A percentile compares a stretch with the other conserved stretches of the same genome.
Evolutionary conservation across 1,139 yeast species (phyloP).

Genomic region (Meyerozyma smithsonii): DNA sequence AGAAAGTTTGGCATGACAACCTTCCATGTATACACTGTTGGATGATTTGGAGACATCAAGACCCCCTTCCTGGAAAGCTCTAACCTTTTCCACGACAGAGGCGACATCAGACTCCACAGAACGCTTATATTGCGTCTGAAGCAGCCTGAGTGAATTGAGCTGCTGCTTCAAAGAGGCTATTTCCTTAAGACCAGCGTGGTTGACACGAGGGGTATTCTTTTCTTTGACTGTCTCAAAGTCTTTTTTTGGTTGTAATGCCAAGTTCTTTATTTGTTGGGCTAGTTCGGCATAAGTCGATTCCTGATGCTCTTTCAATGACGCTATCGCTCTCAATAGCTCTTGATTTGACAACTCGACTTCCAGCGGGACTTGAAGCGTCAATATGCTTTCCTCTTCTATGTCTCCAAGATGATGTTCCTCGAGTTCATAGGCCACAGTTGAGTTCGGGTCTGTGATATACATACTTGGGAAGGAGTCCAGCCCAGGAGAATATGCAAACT

Average conservation of each 20-base stretch:
- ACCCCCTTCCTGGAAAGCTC: conserved; percentile 43
- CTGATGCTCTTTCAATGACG: conserved; percentile 5
- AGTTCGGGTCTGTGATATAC: conserved; percentile 60
- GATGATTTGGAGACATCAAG: conserved; percentile 39
- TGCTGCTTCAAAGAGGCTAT: conserved; percentile 47
- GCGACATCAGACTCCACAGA: conserved; percentile 40
- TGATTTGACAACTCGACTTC: conserved; percentile 1
- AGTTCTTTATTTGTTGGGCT: not conserved
- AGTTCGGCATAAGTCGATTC: not conserved
- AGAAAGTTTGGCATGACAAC: conserved; percentile 69
- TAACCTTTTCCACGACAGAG: conserved; percentile 43
- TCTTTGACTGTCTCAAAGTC: not conserved
- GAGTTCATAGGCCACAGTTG: conserved; percentile 68
- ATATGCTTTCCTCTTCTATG: conserved; percentile 54
- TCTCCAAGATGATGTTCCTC: conserved; percentile 66
- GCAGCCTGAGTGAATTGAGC: conserved; percentile 58
- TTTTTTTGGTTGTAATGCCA: not conserved
- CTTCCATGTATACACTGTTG: conserved; percentile 69
- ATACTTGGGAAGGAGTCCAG: conserved; percentile 73
- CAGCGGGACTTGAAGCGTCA: conserved; percentile 46
- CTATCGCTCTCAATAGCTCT: conserved; percentile 6
- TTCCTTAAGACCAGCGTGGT: conserved; percentile 13
- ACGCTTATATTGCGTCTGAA: conserved; percentile 44
- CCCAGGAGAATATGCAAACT: conserved; percentile 80
- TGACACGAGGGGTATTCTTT: not conserved